Base-by-base conservation (phyloP, 2,329 filamentous ascomycete species). In the Scedosporium apiospermum region DNA sequence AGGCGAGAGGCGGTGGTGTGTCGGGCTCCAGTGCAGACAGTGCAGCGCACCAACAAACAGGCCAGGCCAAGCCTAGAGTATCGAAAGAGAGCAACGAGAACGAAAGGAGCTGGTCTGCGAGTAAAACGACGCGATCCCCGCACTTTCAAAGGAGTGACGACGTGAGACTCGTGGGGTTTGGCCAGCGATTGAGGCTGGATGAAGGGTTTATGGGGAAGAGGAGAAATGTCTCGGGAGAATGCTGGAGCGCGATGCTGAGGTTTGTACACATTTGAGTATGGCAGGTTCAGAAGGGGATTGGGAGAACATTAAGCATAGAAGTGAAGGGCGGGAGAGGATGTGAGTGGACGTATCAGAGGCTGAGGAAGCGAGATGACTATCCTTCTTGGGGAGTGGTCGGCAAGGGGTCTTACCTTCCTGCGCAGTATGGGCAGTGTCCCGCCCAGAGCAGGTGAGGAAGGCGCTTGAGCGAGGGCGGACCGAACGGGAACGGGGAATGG, bases 211-310 rank as follows among this genome's bases (percentile, higher is more conserved):
- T 38, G 49, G 49, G 49, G 60, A 61, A 30, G 60, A 61, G 46
- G 57, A 57, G 60, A 57, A 61, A 57, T 61, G 59, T 61, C 59
- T 61, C 59, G 59, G 59, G 59, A 46, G 59, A 34, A 34, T 61
- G 26, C 30, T 61, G 59, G 59, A 34, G 59, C 42, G 42, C n/a
- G 30, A 3, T 23, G 51, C 23, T 42, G 41, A 38, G 57, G 59
- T 61, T 61, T 55, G 51, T 14, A 55, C 44, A 23, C 6, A 49
- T 21, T 55, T 10, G 10, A 12, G 34, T 38, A 12, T 38, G 51
- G 51, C 51, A 55, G 51, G 6, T 55, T 23, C 51, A 23, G 51
- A 55, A 23, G 44, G 58, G 57, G 57, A 58, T 58, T 34, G 57
- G 26, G 16, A 34, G 44, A 51, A 27, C 42, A 61, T 27, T 55